Base-by-base conservation (phyloP, 805 yeast species). In the Candida pseudoglaebosa region DNA sequence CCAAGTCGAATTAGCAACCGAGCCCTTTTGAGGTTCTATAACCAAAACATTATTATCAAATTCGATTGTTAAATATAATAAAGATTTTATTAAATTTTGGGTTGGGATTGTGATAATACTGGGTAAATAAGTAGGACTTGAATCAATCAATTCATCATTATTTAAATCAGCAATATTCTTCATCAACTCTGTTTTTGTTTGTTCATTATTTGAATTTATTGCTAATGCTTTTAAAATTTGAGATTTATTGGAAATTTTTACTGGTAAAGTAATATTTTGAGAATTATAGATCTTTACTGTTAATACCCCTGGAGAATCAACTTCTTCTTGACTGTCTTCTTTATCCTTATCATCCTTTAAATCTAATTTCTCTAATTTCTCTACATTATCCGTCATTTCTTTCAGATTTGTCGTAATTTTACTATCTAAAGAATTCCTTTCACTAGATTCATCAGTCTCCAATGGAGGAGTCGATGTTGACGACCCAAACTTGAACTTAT, bases 1-100 rank as follows among this genome's bases (percentile, higher is more conserved):
- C 79, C 95, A 93, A 13, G 77, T 77, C 1, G 96, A 91, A 40
- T 73, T 69, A 31, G 77, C 75, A 43, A 88, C 78, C 0, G 95
- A 78, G 28, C 96, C 96, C 38, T 84, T 78, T 20, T 81, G 78
- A 2, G 98, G 93, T 49, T 89, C 95, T 36, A 91, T 80, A 12
- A 89, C 75, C 46, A 93, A 83, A 48, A 90, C 93, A 36, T 91
- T 88, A 62, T 93, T 93, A 63, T 93, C 99, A 57, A 89, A 91
- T 62, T 93, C 99, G 32, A 93, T 72, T 2, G 95, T 88, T 53
- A 90, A 75, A 60, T 86, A 87, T 28, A 93, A 73, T 43, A 95
- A 72, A 13, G 93, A 77, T 48, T 78, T 79, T 45, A 77, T 72
- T 24, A 73, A 64, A 37, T 70, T 70, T 32, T 65, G 67, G 21